Percentiles rank a stretch among this genome's conserved stretches.
These are phyloP conservation scores for Parachlorella kessleri DNA, from an alignment of 139 green algal genomes.

Conservation along the genomic window DNA sequence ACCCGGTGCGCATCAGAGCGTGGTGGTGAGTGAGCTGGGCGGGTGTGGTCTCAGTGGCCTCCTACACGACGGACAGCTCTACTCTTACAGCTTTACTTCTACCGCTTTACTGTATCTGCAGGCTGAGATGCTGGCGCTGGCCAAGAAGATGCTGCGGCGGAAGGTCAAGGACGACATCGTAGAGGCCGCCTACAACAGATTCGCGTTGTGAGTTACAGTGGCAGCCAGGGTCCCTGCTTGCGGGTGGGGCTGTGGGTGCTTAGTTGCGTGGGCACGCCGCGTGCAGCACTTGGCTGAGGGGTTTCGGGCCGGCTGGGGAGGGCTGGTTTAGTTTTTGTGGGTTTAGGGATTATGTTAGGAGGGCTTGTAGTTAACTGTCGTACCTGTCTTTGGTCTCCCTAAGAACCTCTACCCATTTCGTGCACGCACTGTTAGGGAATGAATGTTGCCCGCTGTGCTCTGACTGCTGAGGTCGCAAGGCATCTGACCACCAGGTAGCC, in stretches of 20 bases:
- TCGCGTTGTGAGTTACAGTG: constrained; percentile 58
- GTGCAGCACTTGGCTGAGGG: background rate
- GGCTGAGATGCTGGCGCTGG: constrained; percentile 83
- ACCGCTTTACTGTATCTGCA: background rate
- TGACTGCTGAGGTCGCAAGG: background rate
- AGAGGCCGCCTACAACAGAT: constrained; percentile 94
- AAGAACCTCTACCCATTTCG: too few species aligned
- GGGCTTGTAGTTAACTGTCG: too few species aligned
- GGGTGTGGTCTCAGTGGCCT: too few species aligned
- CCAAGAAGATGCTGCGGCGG: constrained; percentile 79
- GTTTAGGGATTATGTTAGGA: background rate
- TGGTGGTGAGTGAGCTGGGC: background rate
- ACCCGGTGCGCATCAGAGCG: background rate
- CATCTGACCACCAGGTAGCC: too few species aligned
- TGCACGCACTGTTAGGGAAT: too few species aligned
- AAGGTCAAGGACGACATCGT: constrained; percentile 86
- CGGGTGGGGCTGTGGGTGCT: background rate
- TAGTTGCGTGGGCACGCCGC: background rate
- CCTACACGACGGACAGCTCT: too few species aligned
- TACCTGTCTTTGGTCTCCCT: too few species aligned
- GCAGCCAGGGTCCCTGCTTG: too few species aligned
- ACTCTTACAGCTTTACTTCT: too few species aligned
- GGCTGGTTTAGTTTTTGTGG: background rate
- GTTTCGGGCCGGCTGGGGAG: background rate
- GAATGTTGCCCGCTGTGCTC: too few species aligned